Evolutionary conservation across 352 stramenopile genomes (phyloP), one percentile per base, ranked within the genome.

Genomic region (Achlya hypogyna): DNA sequence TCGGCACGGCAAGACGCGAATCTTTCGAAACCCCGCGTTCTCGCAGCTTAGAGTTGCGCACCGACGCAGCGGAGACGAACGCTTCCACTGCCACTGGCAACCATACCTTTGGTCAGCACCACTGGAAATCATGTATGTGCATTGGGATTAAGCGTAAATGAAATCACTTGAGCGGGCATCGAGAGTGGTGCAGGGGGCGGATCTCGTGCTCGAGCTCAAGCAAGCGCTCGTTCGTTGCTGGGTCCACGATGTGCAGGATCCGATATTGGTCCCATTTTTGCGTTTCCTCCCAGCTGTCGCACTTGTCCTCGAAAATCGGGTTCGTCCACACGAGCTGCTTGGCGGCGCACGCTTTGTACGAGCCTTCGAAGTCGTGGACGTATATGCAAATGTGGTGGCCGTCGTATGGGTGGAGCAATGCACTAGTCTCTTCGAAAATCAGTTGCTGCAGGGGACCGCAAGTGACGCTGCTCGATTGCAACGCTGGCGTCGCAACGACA

Each of bases 381-480:
- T 89, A 78, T 66, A 89, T 84, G 70, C 81, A 89, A 63, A 89
- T 67, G 71, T 89, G 81, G 71, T 89, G 79, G 35, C 81, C 81
- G 65, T 89, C 81, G 67, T 89, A 89, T 77, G 84, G 70, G 49
- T 81, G 59, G 80, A 74, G 28, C 67, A 72, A 67, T 81, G 53
- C n/a, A 75, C 73, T 66, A 23, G 75, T 72, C 58, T 89, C 78
- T 31, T 84, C 78, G 43, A 89, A 89, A 18, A 89, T 72, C 27
- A 89, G 81, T 8, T 76, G 62, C 65, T 89, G 81, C 27, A 87
- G 59, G 22, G 78, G 76, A 1, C 79, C 81, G 43, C 78, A 87
- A 53, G 69, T 75, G 38, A 89, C 79, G 45, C 63, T 70, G 20
- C 76, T 81, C 43, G 69, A 72, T 53, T 77, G 78, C 12, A 84